These are phyloP conservation scores for Mycena indigotica DNA, from an alignment of 768 basidiomycete species.

Conservation along the genomic window DNA sequence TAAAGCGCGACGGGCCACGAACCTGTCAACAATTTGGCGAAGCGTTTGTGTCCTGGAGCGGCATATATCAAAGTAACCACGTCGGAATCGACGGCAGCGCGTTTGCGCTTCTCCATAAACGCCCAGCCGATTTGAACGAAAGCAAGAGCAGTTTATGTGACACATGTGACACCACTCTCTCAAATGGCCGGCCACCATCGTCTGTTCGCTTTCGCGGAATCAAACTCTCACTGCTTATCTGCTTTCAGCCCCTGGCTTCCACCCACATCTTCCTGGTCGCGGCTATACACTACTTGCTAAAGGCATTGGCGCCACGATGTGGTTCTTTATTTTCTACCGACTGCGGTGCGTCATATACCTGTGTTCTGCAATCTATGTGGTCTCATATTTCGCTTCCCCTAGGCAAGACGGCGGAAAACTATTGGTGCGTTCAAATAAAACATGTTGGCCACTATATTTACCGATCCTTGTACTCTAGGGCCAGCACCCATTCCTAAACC, in stretches of 20 bases:
- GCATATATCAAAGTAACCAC: slow-evolving; percentile 49
- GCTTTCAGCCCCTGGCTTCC: slow-evolving; percentile 69
- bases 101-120: slow-evolving; percentile 42
- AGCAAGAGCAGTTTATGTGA: slow-evolving; percentile 2
- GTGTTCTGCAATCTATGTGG: background rate
- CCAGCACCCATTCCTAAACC: slow-evolving; percentile 44
- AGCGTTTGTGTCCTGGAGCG: slow-evolving; percentile 40
- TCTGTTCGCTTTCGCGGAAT: slow-evolving; percentile 9
- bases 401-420: slow-evolving; percentile 81
- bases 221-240: slow-evolving; percentile 7
- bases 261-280: slow-evolving; percentile 83
- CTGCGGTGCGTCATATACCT: slow-evolving; percentile 63
- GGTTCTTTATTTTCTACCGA: slow-evolving; percentile 99
- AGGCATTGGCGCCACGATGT: slow-evolving; percentile 90
- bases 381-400: slow-evolving; percentile 11
- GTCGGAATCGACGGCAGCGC: slow-evolving; percentile 45
- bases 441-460: background rate
- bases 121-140: slow-evolving; percentile 12
- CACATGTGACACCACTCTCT: slow-evolving; percentile 2
- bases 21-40: slow-evolving; percentile 61
- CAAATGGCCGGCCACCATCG: slow-evolving; percentile 40
- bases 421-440: slow-evolving; percentile 46
- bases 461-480: slow-evolving; percentile 47
- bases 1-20: slow-evolving; percentile 17
- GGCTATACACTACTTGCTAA: slow-evolving; percentile 80